These are phyloP conservation scores for Pichia phayaonensis DNA, from an alignment of 805 yeast species.

Conservation along the genomic window DNA sequence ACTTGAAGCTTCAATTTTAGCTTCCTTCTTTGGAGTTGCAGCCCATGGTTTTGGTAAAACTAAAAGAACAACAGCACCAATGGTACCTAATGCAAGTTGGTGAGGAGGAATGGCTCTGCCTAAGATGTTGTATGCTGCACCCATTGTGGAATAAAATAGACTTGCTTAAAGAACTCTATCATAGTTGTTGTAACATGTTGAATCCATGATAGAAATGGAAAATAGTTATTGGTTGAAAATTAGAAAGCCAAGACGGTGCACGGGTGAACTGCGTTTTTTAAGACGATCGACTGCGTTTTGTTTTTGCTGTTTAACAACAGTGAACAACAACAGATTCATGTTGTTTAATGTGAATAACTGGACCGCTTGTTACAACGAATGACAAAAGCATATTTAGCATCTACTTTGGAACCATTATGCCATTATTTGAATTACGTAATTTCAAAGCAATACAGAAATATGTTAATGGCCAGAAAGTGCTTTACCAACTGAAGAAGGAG, in stretches of 20 bases:
- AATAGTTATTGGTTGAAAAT: neutral
- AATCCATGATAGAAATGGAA: neutral
- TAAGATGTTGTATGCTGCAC: constrained; percentile 73
- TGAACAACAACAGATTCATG: neutral
- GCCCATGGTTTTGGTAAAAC: constrained; percentile 72
- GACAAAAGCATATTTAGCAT: too few species aligned
- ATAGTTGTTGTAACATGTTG: neutral
- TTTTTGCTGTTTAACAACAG: neutral
- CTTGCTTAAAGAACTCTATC: neutral
- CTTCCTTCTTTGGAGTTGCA: constrained; percentile 48
- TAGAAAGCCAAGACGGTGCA: neutral
- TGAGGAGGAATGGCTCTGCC: constrained; percentile 84
- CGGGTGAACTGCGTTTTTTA: neutral
- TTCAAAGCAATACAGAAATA: too few species aligned
- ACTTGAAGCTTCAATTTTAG: constrained; percentile 66
- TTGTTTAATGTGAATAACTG: neutral
- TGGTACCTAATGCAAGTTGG: constrained; percentile 77
- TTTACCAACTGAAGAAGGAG: too few species aligned
- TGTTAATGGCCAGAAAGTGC: too few species aligned
- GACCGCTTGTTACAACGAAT: too few species aligned
- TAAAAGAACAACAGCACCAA: constrained; percentile 57
- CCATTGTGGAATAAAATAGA: constrained; percentile 40
- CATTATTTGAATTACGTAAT: too few species aligned
- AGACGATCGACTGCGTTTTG: neutral
- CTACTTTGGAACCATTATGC: too few species aligned